Evolutionary conservation across 345 rosid genomes (phyloP), one percentile per base, ranked within the genome.

Genomic region (Hypericum perforatum): DNA sequence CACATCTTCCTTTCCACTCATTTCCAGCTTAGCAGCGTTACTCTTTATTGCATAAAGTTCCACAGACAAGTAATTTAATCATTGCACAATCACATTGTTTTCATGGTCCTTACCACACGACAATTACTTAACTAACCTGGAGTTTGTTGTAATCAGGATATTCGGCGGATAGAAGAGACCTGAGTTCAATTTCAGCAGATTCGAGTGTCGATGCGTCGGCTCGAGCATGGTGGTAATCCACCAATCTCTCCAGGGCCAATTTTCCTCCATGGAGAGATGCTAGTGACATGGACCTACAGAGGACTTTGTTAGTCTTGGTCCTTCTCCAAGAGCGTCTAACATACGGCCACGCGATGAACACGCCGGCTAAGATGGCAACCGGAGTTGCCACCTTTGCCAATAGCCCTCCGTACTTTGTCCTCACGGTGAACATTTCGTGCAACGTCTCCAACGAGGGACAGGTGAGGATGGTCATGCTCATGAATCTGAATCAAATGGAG

Each of bases 251-350:
- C 59, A 78, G 39, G 39, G 80, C 80, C 22, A 71, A 9, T 50
- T 65, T 73, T 6, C 85, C 85, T 63, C 87, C 87, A 48, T 71
- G 78, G 37, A 84, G 64, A 9, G 70, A 69, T 8, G 75, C 85
- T 40, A 84, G 0, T 32, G 81, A 73, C 66, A 76, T 45, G 11
- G 85, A 76, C 60, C 70, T 73, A 44, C 78, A 38, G 16, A 58
- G 32, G 5, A 22, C 37, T 32, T 11, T 39, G 2, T 29, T 65
- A 37, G 32, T 37, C 48, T 61, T 43, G 56, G 62, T 65, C 16
- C 45, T 15, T 42, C 41, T 54, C 70, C 75, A 38, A 9, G 63
- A 48, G 22, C 56, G 76, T 41, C 62, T 67, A n/a, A 51, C 49
- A 60, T 67, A 76, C 54, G 50, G 63, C 73, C 64, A 74, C 16